Percentiles rank a stretch among this genome's conserved stretches.
Conservation (phyloP, 1,139 yeast species). For the Saccharomyces hybrid region DNA sequence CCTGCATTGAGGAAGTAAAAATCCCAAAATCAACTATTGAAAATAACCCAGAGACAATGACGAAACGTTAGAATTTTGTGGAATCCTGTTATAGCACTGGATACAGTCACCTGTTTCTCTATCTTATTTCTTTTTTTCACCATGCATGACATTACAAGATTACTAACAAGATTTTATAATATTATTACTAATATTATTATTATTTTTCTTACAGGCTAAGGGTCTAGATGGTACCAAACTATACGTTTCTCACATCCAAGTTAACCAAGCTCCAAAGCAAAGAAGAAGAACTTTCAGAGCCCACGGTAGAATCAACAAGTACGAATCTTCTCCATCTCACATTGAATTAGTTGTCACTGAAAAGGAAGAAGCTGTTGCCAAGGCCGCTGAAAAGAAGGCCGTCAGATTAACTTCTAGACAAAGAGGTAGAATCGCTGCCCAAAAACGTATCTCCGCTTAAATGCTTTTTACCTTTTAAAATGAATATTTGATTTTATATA, state of each 20-base stretch:
- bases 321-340: conserved; percentile 98
- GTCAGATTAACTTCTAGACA: conserved; percentile 72
- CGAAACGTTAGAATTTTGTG: background rate
- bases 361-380: conserved; percentile 87
- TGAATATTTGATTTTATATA: conserved; percentile 1
- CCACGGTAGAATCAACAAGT: conserved; percentile 99
- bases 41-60: background rate
- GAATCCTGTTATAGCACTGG: background rate
- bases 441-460: conserved; percentile 60
- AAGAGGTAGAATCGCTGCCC: conserved; percentile 83
- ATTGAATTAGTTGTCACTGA: conserved; percentile 95
- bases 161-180: background rate
- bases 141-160: background rate
- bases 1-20: background rate
- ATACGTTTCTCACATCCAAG: conserved; percentile 96
- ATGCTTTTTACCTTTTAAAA: background rate
- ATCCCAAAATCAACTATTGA: background rate
- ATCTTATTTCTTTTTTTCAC: background rate
- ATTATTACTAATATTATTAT: background rate
- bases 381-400: conserved; percentile 80
- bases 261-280: conserved; percentile 99
- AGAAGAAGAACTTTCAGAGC: conserved; percentile 99
- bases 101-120: conserved; percentile 2
- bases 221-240: conserved; percentile 94
- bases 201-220: conserved; percentile 48